Conservation (phyloP, 2,329 filamentous ascomycete species). For the Aspergillus cejpii region DNA sequence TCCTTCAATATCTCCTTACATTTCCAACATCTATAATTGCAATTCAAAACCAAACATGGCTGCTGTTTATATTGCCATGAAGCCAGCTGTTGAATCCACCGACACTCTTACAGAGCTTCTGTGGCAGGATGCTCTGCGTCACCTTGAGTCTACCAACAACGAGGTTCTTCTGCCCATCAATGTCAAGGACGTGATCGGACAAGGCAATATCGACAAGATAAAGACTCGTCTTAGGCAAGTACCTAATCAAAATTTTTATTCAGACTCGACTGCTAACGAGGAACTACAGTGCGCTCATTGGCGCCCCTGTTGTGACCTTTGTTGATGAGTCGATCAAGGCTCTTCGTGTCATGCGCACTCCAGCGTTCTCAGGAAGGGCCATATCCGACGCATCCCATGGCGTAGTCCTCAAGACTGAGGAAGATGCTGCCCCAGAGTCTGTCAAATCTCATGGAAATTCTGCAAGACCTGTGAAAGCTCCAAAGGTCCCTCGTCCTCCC, state of each 20-base stretch:
- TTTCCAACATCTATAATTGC: conserved; percentile 1
- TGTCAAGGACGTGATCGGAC: conserved; percentile 27
- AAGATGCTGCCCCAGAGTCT: conserved; percentile 1
- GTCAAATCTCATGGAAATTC: conserved; percentile 5
- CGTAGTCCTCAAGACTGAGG: conserved; percentile 10
- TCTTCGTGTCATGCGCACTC: conserved; percentile 27
- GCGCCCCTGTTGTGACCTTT: conserved; percentile 22
- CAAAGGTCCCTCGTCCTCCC: conserved; percentile 40
- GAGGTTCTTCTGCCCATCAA: conserved; percentile 29
- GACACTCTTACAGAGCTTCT: conserved; percentile 21
- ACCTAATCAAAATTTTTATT: not conserved
- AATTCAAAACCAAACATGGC: conserved; percentile 7
- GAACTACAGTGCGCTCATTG: conserved; percentile 21
- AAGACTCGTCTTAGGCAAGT: conserved; percentile 28
- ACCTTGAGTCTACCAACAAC: conserved; percentile 27
- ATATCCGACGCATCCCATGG: conserved; percentile 21
- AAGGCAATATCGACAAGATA: conserved; percentile 26
- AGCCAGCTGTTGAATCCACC: conserved; percentile 8
- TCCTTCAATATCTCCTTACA: not conserved
- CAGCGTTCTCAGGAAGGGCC: conserved; percentile 19
- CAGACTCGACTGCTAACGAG: conserved; percentile 7
- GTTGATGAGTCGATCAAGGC: conserved; percentile 25
- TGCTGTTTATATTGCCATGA: conserved; percentile 12
- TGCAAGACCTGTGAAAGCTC: conserved; percentile 15
- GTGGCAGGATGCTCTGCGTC: conserved; percentile 29